Percentiles rank a stretch among this genome's conserved stretches.
These are phyloP conservation scores for Chaetomidium leptoderma DNA, from an alignment of 495 filamentous ascomycete species.

Conservation along the genomic window DNA sequence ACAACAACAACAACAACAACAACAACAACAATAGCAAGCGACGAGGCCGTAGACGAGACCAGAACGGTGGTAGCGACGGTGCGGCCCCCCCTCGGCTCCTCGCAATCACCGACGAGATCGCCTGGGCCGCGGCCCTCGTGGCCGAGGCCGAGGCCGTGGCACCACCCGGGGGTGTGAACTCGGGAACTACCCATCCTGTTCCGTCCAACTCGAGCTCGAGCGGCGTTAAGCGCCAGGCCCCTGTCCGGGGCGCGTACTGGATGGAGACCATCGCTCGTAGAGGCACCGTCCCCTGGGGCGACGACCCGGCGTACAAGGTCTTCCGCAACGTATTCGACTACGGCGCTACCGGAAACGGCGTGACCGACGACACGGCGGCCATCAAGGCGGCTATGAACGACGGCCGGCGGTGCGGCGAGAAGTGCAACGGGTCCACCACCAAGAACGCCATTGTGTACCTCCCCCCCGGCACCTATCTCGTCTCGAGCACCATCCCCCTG, in stretches of 20 bases:
- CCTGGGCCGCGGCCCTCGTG: conserved; percentile 30
- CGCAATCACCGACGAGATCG: conserved; percentile 27
- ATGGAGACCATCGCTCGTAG: conserved; percentile 54
- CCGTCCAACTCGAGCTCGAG: not conserved
- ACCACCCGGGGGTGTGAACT: not conserved
- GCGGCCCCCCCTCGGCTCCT: not conserved
- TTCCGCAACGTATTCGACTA: conserved; percentile 82
- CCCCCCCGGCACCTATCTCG: conserved; percentile 67
- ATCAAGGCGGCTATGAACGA: conserved; percentile 74
- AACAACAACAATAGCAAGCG: not conserved
- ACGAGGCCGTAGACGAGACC: not conserved
- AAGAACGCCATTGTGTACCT: conserved; percentile 72
- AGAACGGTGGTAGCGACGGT: not conserved
- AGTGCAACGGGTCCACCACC: conserved; percentile 71
- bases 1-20: not conserved
- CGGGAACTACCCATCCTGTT: not conserved
- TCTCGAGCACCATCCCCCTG: conserved; percentile 58
- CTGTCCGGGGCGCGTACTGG: conserved; percentile 1
- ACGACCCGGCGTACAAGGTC: conserved; percentile 39
- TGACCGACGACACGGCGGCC: conserved; percentile 73
- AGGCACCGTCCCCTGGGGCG: conserved; percentile 59
- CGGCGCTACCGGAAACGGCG: conserved; percentile 54
- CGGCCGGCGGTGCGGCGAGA: conserved; percentile 65
- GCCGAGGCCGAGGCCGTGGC: conserved; percentile 25
- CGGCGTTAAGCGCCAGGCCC: not conserved